phyloP scores from a whole-genome alignment of 345 rosid genomes.

The Gynandropsis gynandra region DNA sequence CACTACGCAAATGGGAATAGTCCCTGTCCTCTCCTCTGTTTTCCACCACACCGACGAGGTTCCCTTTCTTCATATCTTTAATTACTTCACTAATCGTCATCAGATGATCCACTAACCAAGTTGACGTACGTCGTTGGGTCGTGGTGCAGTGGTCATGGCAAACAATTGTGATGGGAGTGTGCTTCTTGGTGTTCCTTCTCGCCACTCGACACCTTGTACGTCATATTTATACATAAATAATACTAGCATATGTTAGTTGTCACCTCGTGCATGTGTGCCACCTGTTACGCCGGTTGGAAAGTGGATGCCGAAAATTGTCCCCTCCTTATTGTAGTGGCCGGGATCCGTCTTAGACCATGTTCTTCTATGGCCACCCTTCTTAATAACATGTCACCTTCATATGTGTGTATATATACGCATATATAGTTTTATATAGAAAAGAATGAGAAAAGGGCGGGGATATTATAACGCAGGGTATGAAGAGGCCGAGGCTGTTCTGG shows the following conservation, averaged over 20 bases:
- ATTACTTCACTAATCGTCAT: not conserved
- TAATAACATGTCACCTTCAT: not conserved
- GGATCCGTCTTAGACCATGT: too few species aligned
- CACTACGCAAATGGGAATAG: constrained; percentile 69
- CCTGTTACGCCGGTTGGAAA: not conserved
- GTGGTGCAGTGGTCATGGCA: constrained; percentile 92
- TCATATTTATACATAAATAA: too few species aligned
- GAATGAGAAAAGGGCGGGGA: not conserved
- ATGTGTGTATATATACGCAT: not conserved
- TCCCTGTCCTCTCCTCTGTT: constrained; percentile 79
- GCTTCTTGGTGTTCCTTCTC: constrained; percentile 68
- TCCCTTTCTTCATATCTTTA: constrained; percentile 7
- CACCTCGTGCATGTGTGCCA: constrained; percentile 20
- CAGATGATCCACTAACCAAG: not conserved
- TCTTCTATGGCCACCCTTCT: too few species aligned
- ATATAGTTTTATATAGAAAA: not conserved
- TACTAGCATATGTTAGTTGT: too few species aligned
- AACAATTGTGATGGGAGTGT: constrained; percentile 75
- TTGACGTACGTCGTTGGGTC: not conserved
- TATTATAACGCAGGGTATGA: constrained; percentile 77
- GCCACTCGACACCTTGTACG: constrained; percentile 73
- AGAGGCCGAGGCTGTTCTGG: constrained; percentile 71
- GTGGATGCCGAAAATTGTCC: too few species aligned
- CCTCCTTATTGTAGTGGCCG: too few species aligned
- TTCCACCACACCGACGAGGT: constrained; percentile 76